phyloP scores from a whole-genome alignment of 1,284 basidiomycete genomes.

The Boletus smithii region DNA sequence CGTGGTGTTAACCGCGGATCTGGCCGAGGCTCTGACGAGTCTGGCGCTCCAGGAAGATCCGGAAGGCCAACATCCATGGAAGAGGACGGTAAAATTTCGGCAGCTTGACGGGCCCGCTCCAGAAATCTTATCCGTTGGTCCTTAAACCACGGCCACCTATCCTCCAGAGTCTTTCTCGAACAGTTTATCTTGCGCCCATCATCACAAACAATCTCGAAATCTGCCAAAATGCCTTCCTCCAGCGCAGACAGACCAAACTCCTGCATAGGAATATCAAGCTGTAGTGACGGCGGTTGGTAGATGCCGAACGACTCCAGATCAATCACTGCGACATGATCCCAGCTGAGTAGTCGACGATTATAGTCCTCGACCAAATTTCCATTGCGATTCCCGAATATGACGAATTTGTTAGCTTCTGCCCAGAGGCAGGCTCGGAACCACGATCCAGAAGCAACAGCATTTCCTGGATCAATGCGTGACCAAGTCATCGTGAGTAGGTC shows the following conservation, averaged over 20 bases:
- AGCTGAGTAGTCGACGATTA: slow-evolving; percentile 83
- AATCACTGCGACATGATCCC: slow-evolving; percentile 87
- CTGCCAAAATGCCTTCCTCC: slow-evolving; percentile 72
- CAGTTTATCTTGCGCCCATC: slow-evolving; percentile 83
- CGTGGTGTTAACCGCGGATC: slow-evolving; percentile 81
- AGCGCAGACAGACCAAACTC: slow-evolving; percentile 75
- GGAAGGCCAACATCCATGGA: slow-evolving; percentile 58
- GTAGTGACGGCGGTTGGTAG: slow-evolving; percentile 78
- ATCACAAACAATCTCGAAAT: slow-evolving; percentile 90
- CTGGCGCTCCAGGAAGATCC: slow-evolving; percentile 48
- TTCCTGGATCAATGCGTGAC: slow-evolving; percentile 82
- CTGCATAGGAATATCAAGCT: slow-evolving; percentile 68
- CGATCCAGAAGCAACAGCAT: slow-evolving; percentile 73
- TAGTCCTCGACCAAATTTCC: slow-evolving; percentile 90
- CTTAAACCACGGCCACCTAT: slow-evolving; percentile 93
- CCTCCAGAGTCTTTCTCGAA: slow-evolving; percentile 77
- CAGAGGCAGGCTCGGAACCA: slow-evolving; percentile 89
- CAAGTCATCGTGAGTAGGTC: slow-evolving; percentile 78
- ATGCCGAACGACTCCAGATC: slow-evolving; percentile 93
- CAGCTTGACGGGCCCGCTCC: slow-evolving; percentile 49
- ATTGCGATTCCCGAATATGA: slow-evolving; percentile 86
- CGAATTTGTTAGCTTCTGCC: slow-evolving; percentile 74
- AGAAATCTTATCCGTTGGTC: slow-evolving; percentile 62
- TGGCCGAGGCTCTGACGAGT: slow-evolving; percentile 45
- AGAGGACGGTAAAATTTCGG: slow-evolving; percentile 56